These are phyloP conservation scores for Coemansia furcata DNA, from an alignment of 192 early-diverging fungal genomes.

Conservation along the genomic window DNA sequence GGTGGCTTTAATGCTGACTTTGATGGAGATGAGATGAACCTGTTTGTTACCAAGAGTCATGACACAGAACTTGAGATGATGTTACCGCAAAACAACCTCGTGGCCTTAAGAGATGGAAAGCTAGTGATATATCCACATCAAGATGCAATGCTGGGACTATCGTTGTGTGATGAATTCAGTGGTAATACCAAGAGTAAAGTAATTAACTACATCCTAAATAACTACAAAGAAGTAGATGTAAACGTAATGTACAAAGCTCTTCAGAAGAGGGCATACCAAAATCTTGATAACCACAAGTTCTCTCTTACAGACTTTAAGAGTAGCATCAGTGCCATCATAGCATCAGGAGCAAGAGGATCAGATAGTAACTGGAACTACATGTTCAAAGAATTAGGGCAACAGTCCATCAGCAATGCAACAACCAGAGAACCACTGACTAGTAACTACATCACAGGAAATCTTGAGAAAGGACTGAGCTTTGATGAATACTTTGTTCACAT, in stretches of 20 bases:
- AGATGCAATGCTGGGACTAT: not conserved
- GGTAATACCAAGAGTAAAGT: not conserved
- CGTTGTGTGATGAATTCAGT: not conserved
- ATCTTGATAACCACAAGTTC: constrained; percentile 1
- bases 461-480: constrained; percentile 6
- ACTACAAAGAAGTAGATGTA: not conserved
- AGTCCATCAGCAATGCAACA: not conserved
- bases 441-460: not conserved
- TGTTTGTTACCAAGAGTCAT: not conserved
- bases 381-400: not conserved
- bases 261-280: constrained; percentile 2
- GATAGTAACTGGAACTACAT: constrained; percentile 15
- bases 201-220: not conserved
- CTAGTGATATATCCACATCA: constrained; percentile 11
- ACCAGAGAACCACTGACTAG: not conserved
- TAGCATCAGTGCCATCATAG: constrained; percentile 3
- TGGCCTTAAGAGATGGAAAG: not conserved
- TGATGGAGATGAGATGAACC: constrained; percentile 17
- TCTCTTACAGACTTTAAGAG: not conserved
- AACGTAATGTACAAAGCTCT: not conserved
- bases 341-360: constrained; percentile 9
- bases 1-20: constrained; percentile 20
- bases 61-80: constrained; percentile 2
- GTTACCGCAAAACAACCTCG: constrained; percentile 1
- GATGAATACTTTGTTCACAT: constrained; percentile 7